Evolutionary conservation across 441 rosid species (phyloP).

Genomic region (Gossypium davidsonii): DNA sequence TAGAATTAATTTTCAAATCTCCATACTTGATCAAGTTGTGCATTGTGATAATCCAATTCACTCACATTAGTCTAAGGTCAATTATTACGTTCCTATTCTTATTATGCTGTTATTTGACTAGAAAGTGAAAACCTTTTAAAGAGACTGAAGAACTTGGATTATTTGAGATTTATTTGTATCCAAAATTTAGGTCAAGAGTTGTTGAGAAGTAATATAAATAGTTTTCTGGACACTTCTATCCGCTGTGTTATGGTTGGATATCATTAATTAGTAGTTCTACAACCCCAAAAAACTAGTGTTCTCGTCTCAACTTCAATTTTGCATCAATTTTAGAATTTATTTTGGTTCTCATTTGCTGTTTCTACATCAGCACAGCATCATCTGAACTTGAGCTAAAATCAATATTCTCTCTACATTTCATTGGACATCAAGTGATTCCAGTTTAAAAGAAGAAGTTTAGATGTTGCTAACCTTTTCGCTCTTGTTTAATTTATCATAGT

Average conservation of each 20-base stretch:
- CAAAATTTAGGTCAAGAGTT: neutral
- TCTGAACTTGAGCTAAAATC: neutral
- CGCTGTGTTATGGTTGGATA: neutral
- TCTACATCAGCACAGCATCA: neutral
- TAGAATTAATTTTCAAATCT: neutral
- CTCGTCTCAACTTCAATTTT: neutral
- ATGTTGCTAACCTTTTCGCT: conserved; percentile 54
- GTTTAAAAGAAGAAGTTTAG: neutral
- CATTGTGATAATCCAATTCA: neutral
- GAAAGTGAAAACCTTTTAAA: neutral
- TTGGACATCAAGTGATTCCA: neutral
- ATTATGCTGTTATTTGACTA: neutral
- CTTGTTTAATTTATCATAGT: conserved; percentile 12
- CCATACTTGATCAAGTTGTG: neutral
- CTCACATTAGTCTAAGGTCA: neutral
- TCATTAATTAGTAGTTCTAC: neutral
- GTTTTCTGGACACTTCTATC: neutral
- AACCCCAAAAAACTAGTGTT: neutral
- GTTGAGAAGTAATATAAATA: neutral
- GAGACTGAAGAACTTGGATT: neutral
- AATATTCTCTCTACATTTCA: neutral
- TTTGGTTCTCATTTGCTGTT: neutral
- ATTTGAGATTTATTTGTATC: neutral
- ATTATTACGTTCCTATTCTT: neutral
- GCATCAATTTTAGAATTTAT: neutral